Evolutionary conservation across 352 stramenopile genomes (phyloP).

Genomic region (Pythium plurisporium): DNA sequence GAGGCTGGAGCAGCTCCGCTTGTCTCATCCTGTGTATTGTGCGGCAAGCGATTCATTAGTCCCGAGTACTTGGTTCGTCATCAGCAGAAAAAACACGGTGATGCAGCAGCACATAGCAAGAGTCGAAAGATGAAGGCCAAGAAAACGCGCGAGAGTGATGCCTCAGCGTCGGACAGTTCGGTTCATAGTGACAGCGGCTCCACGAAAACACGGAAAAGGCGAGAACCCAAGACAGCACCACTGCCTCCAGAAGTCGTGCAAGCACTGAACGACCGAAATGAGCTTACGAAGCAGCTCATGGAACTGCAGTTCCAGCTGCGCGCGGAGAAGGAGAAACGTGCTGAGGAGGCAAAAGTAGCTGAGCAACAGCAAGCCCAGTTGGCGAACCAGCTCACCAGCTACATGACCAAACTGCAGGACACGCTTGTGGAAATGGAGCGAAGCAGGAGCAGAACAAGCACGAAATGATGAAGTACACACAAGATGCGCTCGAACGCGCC

Average conservation of each 20-base stretch:
- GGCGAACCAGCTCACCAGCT: conserved; percentile 38
- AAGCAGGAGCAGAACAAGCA: conserved; percentile 58
- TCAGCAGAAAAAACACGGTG: conserved; percentile 51
- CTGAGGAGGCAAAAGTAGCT: conserved; percentile 35
- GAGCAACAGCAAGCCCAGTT: conserved; percentile 55
- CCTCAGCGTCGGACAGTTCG: background rate
- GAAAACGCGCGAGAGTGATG: conserved; percentile 18
- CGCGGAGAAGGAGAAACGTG: conserved; percentile 42
- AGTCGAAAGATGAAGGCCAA: conserved; percentile 21
- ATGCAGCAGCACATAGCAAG: conserved; percentile 10
- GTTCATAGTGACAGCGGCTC: background rate
- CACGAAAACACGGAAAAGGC: conserved; percentile 2
- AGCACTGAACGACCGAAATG: conserved; percentile 51
- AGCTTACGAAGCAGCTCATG: conserved; percentile 49
- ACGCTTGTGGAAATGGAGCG: conserved; percentile 57
- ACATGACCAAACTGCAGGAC: conserved; percentile 58
- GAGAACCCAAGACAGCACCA: conserved; percentile 19
- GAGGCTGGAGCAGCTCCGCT: conserved; percentile 30
- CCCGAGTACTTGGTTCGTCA: conserved; percentile 68
- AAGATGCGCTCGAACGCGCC: conserved; percentile 43
- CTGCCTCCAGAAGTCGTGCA: conserved; percentile 32
- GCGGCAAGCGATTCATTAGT: conserved; percentile 72
- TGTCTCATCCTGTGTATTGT: conserved; percentile 49
- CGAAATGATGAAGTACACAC: conserved; percentile 61
- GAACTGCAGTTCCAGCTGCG: conserved; percentile 52